Evolutionary conservation across 2,329 filamentous ascomycete species (phyloP).

Genomic region (Teratosphaeria gauchensis): DNA sequence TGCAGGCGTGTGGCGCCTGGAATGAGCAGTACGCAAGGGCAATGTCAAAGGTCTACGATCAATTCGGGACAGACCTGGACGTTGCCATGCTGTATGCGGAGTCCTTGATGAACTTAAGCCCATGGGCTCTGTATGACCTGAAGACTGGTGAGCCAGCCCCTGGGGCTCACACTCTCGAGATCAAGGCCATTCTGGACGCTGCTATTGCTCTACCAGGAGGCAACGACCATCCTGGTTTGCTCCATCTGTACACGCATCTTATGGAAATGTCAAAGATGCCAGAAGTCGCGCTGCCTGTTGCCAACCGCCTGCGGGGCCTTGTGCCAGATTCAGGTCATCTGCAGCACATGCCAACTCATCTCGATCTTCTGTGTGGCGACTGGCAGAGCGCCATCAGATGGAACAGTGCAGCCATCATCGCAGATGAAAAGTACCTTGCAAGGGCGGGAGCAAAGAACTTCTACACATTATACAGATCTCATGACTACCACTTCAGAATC

Average conservation of each 20-base stretch:
- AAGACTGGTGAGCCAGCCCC: conserved; percentile 46
- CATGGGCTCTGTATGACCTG: conserved; percentile 57
- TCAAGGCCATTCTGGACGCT: conserved; percentile 48
- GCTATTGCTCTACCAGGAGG: conserved; percentile 44
- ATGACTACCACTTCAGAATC: conserved; percentile 65
- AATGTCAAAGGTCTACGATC: conserved; percentile 47
- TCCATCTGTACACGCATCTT: conserved; percentile 68
- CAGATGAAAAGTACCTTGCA: conserved; percentile 57
- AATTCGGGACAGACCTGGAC: conserved; percentile 50
- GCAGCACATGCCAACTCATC: conserved; percentile 67
- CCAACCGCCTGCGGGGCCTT: conserved; percentile 53
- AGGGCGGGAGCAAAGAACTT: conserved; percentile 56
- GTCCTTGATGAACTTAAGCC: conserved; percentile 55
- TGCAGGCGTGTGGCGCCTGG: conserved; percentile 40
- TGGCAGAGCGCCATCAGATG: conserved; percentile 57
- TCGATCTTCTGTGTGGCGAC: conserved; percentile 64
- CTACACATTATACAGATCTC: conserved; percentile 66
- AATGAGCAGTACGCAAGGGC: conserved; percentile 53
- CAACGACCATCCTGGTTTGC: conserved; percentile 54
- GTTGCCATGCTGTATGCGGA: conserved; percentile 56
- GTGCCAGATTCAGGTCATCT: conserved; percentile 63
- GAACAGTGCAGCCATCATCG: conserved; percentile 56
- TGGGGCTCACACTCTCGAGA: conserved; percentile 49
- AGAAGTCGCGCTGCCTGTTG: conserved; percentile 51
- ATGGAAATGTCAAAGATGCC: conserved; percentile 66